phyloP scores from a whole-genome alignment of 2,329 filamentous ascomycete species.

The Drechslerella stenobrocha region DNA sequence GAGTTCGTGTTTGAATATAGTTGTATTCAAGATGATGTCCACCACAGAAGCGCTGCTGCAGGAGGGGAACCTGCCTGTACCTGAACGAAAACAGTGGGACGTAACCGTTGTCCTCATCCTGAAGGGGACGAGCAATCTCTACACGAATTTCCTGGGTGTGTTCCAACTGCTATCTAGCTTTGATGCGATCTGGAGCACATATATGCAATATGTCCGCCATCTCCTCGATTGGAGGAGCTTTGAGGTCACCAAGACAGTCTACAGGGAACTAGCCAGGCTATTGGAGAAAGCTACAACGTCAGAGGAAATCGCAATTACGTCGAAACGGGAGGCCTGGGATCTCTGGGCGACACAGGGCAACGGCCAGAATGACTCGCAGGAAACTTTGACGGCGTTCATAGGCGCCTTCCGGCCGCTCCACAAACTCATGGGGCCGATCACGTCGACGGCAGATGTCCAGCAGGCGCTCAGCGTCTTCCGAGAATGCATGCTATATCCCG shows the following conservation, averaged over 20 bases:
- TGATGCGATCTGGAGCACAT: conserved; percentile 71
- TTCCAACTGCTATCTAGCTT: conserved; percentile 70
- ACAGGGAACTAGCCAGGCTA: conserved; percentile 68
- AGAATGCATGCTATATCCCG: conserved; percentile 71
- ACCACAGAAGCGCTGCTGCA: conserved; percentile 54
- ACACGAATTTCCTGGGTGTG: conserved; percentile 75
- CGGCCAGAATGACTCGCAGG: conserved; percentile 64
- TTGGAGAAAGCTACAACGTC: conserved; percentile 59
- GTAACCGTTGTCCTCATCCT: conserved; percentile 75
- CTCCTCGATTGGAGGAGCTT: conserved; percentile 67
- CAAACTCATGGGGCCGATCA: conserved; percentile 67
- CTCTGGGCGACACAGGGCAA: conserved; percentile 64
- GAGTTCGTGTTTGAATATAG: conserved; percentile 77
- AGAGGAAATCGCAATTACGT: conserved; percentile 57
- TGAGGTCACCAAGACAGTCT: conserved; percentile 72
- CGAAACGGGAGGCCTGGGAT: conserved; percentile 68
- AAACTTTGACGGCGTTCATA: conserved; percentile 82
- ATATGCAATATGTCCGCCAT: conserved; percentile 70
- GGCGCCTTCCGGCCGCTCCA: conserved; percentile 76
- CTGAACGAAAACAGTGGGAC: conserved; percentile 64
- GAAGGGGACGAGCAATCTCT: conserved; percentile 70
- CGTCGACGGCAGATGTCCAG: conserved; percentile 66
- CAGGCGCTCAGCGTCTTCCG: conserved; percentile 73
- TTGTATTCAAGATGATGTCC: conserved; percentile 71
- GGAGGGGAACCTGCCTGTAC: conserved; percentile 46